These are phyloP conservation scores for Aspergillus sergii DNA, from an alignment of 2,329 filamentous ascomycete genomes.

Conservation along the genomic window DNA sequence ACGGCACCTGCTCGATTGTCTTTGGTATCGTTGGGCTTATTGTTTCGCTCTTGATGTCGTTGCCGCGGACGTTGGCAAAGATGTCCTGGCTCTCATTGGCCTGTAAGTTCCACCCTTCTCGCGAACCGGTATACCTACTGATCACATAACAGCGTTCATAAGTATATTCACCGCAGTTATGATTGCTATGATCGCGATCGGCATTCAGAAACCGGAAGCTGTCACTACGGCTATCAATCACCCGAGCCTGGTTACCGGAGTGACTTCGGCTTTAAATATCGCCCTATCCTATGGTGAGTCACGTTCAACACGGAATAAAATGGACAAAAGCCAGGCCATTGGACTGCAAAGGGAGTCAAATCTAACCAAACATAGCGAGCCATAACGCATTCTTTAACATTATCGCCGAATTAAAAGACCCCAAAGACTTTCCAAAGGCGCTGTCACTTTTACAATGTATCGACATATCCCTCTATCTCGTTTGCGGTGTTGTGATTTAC, in stretches of 20 bases:
- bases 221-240: neutral
- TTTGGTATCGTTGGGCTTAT: conserved; percentile 60
- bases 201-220: conserved; percentile 48
- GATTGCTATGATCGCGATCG: conserved; percentile 66
- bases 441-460: conserved; percentile 62
- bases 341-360: neutral
- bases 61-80: conserved; percentile 63
- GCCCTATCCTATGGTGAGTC: conserved; percentile 11
- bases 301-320: conserved; percentile 48
- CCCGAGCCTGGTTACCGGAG: neutral
- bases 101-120: conserved; percentile 29
- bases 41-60: conserved; percentile 58
- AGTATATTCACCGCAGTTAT: conserved; percentile 64
- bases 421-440: conserved; percentile 61
- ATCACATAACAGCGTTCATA: conserved; percentile 48
- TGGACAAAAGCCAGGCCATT: neutral
- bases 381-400: conserved; percentile 68
- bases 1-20: conserved; percentile 62
- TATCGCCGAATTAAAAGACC: conserved; percentile 63
- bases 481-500: conserved; percentile 69
- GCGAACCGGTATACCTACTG: accelerated
- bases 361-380: conserved; percentile 39
- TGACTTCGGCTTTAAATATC: neutral
- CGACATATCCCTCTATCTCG: conserved; percentile 63
- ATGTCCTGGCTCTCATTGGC: conserved; percentile 62